Base-by-base conservation (phyloP, 768 basidiomycete genomes). In the Serendipita sp. region DNA sequence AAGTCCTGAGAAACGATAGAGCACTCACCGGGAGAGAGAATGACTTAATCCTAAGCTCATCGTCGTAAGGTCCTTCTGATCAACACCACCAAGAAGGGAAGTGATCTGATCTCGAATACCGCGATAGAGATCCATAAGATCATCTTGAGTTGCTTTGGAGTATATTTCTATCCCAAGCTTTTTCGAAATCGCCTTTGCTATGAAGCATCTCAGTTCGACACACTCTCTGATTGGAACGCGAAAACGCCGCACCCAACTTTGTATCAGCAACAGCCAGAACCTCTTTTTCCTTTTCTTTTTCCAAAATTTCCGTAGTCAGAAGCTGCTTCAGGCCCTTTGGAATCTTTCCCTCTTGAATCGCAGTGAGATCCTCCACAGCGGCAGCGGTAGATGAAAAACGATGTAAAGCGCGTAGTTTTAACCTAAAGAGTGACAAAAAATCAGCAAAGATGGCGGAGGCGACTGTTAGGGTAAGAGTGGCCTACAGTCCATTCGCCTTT, bases 41-140 rank as follows among this genome's bases (percentile, higher is more conserved):
- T 99, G 96, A 74, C 89, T 91, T 67, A 99, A 81, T 82, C 96
- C 96, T 69, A 99, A 78, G 70, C 89, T 92, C 95, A 99, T 98
- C 44, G 94, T 97, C 32, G 92, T 86, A 68, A 99, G 78, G 76
- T 97, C 95, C 73, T 91, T 89, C 4, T 91, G 90, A 75, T 94
- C 89, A 52, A 94, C 76, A 51, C 93, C 95, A 69, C 94, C 90
- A 67, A 99, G 78, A 23, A 99, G 79, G 2, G 86, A 80, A 16
- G 89, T 78, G 63, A 99, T 79, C 75, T 99, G 96, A 68, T 82
- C 80, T 65, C 96, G 83, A 67, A 98, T 99, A 69, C 96, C 96
- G 70, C 93, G 86, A 86, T 93, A 98, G 23, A 98, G 83, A 68
- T 99, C 96, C 62, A 76, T 73, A 8, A 60, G 56, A 30, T 60